Percentiles rank a stretch among this genome's conserved stretches.
Evolutionary conservation across 75 land plant genomes (phyloP).

Genomic region (Sequoia sempervirens): DNA sequence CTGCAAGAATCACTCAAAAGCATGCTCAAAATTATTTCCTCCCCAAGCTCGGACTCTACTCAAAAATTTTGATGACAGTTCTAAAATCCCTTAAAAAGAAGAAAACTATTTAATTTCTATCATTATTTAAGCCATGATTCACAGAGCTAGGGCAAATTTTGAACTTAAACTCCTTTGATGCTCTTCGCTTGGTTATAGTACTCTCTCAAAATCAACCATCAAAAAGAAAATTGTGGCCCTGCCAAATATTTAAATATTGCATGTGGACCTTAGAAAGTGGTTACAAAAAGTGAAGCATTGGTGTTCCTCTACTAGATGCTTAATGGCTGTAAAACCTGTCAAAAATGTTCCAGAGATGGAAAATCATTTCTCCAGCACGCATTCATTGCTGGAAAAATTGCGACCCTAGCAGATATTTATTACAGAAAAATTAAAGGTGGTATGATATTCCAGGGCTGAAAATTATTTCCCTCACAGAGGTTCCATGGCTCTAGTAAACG

Average conservation of each 20-base stretch:
- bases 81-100: background rate
- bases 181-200: background rate
- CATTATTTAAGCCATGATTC: background rate
- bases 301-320: background rate
- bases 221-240: background rate
- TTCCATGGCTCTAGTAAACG: background rate
- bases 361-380: background rate
- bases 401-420: background rate
- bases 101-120: background rate
- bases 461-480: no score
- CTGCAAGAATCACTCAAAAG: background rate
- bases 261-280: no score
- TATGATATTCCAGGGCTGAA: no score
- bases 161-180: background rate
- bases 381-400: background rate
- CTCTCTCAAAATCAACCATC: background rate
- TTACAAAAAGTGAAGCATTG: no score
- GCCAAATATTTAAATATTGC: background rate
- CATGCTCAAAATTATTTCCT: no score
- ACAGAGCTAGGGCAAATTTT: background rate
- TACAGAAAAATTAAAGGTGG: no score
- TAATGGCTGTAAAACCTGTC: background rate
- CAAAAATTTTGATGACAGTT: background rate
- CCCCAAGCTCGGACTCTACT: background rate
- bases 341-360: background rate